These are phyloP conservation scores for Botrytis fabae DNA, from an alignment of 2,329 filamentous ascomycete species.

Conservation along the genomic window DNA sequence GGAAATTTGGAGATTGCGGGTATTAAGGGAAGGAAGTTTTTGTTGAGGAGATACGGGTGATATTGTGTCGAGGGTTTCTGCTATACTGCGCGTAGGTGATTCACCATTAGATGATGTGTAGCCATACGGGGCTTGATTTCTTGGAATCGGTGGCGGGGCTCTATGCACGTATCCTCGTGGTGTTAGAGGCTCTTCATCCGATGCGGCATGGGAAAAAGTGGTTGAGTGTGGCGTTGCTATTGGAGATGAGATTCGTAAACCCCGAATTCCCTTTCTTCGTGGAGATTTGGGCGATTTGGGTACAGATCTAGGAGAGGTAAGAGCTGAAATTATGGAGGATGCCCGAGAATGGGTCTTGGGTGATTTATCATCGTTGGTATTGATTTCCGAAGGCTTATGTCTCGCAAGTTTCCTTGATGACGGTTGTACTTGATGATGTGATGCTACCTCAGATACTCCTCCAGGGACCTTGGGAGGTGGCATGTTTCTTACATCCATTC, in stretches of 20 bases:
- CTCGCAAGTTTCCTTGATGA: slow-evolving; percentile 50
- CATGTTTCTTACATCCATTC: slow-evolving; percentile 50
- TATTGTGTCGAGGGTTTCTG: slow-evolving; percentile 33
- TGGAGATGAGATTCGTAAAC: slow-evolving; percentile 62
- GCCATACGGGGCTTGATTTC: slow-evolving; percentile 44
- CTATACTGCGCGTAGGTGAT: slow-evolving; percentile 36
- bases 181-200: slow-evolving; percentile 59
- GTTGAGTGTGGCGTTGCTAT: slow-evolving; percentile 64
- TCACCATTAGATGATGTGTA: slow-evolving; percentile 29
- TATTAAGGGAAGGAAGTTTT: slow-evolving; percentile 12
- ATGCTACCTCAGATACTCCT: slow-evolving; percentile 37
- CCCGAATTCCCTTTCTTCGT: slow-evolving; percentile 45
- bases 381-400: slow-evolving; percentile 46
- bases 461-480: slow-evolving; percentile 37
- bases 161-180: slow-evolving; percentile 59
- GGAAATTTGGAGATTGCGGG: slow-evolving; percentile 25
- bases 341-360: slow-evolving; percentile 54
- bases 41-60: slow-evolving; percentile 17
- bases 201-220: slow-evolving; percentile 55
- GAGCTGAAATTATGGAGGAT: slow-evolving; percentile 60
- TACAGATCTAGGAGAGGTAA: slow-evolving; percentile 48
- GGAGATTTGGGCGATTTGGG: slow-evolving; percentile 40
- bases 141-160: slow-evolving; percentile 57
- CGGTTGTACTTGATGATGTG: slow-evolving; percentile 34
- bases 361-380: slow-evolving; percentile 44